phyloP scores from a whole-genome alignment of 1,284 basidiomycete species.

The Puccinia triticina region DNA sequence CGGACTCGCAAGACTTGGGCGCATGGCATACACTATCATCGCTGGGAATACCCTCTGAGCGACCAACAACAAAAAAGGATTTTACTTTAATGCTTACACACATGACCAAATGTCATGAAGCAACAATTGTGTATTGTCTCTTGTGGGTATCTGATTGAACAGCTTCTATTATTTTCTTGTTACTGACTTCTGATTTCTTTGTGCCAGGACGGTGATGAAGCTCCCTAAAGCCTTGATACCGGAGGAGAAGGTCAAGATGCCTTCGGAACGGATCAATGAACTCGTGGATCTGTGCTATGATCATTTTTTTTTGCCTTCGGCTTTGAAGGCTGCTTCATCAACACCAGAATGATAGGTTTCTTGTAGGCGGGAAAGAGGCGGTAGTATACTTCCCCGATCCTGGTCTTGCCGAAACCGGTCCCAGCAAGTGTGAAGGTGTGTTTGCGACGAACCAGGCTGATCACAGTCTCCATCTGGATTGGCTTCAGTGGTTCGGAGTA shows the following conservation, averaged over 20 bases:
- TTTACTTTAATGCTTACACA: constrained; percentile 10
- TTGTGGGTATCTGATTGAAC: neutral
- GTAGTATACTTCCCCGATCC: too few species aligned
- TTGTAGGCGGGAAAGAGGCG: too few species aligned
- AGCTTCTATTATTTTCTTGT: too few species aligned
- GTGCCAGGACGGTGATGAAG: neutral
- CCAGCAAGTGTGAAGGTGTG: too few species aligned
- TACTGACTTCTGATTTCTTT: too few species aligned
- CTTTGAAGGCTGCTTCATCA: neutral
- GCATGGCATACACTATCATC: neutral
- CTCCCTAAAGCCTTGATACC: neutral
- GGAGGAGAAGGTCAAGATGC: neutral
- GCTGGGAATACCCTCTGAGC: neutral
- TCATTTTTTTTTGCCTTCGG: neutral
- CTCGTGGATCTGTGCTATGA: neutral
- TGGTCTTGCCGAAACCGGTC: too few species aligned
- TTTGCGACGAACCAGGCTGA: too few species aligned
- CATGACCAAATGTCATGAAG: neutral
- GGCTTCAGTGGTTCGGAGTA: too few species aligned
- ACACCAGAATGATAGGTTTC: too few species aligned
- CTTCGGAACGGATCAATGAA: neutral
- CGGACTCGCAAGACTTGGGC: constrained; percentile 1
- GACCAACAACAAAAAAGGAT: constrained; percentile 3
- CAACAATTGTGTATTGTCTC: neutral
- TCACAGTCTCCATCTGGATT: too few species aligned